Evolutionary conservation across 768 basidiomycete species (phyloP).

Genomic region (Mycena vulgaris): DNA sequence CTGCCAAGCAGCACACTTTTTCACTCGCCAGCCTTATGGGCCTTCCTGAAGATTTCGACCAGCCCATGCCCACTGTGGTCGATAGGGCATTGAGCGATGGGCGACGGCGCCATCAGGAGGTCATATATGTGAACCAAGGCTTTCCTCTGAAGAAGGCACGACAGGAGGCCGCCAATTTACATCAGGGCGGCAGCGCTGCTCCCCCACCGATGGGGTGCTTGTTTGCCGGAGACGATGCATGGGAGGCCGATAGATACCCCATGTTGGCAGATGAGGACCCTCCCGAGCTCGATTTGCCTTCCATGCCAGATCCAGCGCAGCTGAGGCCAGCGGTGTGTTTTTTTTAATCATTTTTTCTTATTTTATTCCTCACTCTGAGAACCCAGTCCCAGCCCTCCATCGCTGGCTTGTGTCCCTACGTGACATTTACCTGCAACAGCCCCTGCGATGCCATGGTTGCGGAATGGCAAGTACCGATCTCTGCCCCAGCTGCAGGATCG

Average conservation of each 20-base stretch:
- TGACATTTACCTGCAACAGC: background rate
- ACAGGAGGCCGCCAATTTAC: background rate
- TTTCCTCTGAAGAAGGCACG: too few species aligned
- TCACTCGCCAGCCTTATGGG: too few species aligned
- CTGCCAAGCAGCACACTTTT: too few species aligned
- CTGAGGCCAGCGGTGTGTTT: constrained; percentile 2
- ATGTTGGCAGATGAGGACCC: background rate
- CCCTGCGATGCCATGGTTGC: constrained; percentile 5
- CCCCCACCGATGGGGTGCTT: background rate
- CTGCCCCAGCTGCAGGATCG: background rate
- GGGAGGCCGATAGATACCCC: background rate
- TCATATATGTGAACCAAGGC: too few species aligned
- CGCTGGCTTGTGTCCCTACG: background rate
- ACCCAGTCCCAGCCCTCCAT: background rate
- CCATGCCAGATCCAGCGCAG: background rate
- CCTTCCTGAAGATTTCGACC: too few species aligned
- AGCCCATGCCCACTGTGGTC: too few species aligned
- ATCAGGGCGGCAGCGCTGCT: background rate
- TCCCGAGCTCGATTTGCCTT: background rate
- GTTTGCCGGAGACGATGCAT: too few species aligned
- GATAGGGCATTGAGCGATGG: too few species aligned
- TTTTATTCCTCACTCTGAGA: background rate
- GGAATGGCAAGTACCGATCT: background rate
- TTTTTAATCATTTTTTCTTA: background rate
- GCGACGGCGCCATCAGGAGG: too few species aligned